Evolutionary conservation across 495 filamentous ascomycete species (phyloP).

Genomic region (Amphirosellinia nigrospora): DNA sequence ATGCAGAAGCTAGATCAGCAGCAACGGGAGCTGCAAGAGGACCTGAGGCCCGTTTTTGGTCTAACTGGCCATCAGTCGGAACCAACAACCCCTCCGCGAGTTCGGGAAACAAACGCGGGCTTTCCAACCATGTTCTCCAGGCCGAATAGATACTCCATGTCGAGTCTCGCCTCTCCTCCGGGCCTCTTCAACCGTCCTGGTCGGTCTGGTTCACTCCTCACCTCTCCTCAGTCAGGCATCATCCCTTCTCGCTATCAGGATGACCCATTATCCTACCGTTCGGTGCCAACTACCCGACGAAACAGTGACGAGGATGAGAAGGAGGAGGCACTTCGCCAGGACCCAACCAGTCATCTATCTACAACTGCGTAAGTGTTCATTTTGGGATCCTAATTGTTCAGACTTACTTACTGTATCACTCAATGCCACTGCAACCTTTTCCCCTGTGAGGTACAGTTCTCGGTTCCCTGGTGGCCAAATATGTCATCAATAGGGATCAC

Average conservation of each 20-base stretch:
- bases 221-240: slow-evolving; percentile 63
- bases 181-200: slow-evolving; percentile 75
- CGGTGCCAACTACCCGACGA: slow-evolving; percentile 84
- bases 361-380: slow-evolving; percentile 66
- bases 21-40: slow-evolving; percentile 78
- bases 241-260: slow-evolving; percentile 57
- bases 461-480: not conserved
- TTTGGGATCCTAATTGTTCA: slow-evolving; percentile 12
- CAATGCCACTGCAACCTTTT: not conserved
- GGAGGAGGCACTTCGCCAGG: slow-evolving; percentile 66
- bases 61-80: slow-evolving; percentile 79
- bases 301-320: slow-evolving; percentile 82
- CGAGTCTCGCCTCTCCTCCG: slow-evolving; percentile 79
- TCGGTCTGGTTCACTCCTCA: slow-evolving; percentile 73
- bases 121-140: slow-evolving; percentile 76
- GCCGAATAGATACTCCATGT: slow-evolving; percentile 81
- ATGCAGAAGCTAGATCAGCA: slow-evolving; percentile 85
- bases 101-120: slow-evolving; percentile 68
- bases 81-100: slow-evolving; percentile 96
- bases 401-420: slow-evolving; percentile 14
- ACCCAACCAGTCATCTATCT: slow-evolving; percentile 70
- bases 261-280: slow-evolving; percentile 73
- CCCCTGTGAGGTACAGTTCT: not conserved
- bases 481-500: not conserved
- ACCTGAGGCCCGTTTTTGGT: slow-evolving; percentile 60